Percentiles rank a stretch among this genome's conserved stretches.
phyloP scores from a whole-genome alignment of 140 eudicot species.

The Cichorium intybus region DNA sequence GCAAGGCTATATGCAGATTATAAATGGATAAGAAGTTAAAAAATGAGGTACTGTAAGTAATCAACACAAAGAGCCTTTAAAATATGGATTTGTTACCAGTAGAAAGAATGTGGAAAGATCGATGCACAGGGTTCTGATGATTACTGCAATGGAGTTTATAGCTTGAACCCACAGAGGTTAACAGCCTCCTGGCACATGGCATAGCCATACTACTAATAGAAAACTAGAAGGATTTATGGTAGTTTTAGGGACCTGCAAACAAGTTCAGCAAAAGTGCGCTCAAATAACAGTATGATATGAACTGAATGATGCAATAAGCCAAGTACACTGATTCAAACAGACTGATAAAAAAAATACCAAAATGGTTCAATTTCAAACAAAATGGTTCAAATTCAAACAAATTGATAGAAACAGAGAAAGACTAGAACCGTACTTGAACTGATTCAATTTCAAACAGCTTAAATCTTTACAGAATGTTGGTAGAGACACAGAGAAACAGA shows the following conservation, averaged over 20 bases:
- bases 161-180: conserved; percentile 27
- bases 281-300: too few species aligned
- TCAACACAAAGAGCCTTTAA: background rate
- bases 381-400: too few species aligned
- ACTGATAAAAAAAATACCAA: too few species aligned
- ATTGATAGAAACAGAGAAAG: too few species aligned
- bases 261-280: background rate
- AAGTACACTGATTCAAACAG: too few species aligned
- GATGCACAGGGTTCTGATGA: conserved; percentile 5
- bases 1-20: conserved; percentile 26
- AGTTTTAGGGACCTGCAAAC: conserved; percentile 9
- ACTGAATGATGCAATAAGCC: too few species aligned
- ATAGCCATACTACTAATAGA: conserved; percentile 33
- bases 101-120: conserved; percentile 24
- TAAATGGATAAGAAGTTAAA: background rate
- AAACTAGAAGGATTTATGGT: background rate
- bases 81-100: conserved; percentile 16
- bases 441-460: too few species aligned
- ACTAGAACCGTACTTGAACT: too few species aligned
- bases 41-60: background rate
- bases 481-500: too few species aligned
- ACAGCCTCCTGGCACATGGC: conserved; percentile 38
- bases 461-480: too few species aligned
- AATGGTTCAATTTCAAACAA: too few species aligned
- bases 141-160: conserved; percentile 19